These are phyloP conservation scores for Lentinula raphanica DNA, from an alignment of 768 basidiomycete genomes.

Conservation along the genomic window DNA sequence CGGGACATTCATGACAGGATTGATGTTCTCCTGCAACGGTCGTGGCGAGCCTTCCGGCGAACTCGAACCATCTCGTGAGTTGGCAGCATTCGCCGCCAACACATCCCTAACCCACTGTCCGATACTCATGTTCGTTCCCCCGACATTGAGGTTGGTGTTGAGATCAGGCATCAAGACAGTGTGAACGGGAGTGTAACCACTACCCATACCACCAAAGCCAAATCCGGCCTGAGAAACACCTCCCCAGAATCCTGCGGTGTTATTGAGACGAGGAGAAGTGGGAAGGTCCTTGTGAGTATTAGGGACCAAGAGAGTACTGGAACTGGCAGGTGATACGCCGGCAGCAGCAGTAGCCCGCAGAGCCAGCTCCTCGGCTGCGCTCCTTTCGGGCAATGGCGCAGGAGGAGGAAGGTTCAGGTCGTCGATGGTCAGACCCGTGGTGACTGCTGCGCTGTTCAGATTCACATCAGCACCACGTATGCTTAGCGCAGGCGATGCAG, in stretches of 20 bases:
- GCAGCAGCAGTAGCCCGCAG: constrained; percentile 11
- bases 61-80: constrained; percentile 2
- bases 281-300: constrained; percentile 79
- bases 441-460: constrained; percentile 29
- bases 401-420: constrained; percentile 45
- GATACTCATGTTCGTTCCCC: background rate
- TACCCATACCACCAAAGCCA: constrained; percentile 27
- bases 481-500: constrained; percentile 26
- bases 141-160: constrained; percentile 21
- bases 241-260: constrained; percentile 72
- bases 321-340: constrained; percentile 15
- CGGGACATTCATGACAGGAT: constrained; percentile 55
- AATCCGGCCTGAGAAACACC: constrained; percentile 32
- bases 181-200: constrained; percentile 81
- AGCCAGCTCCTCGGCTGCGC: constrained; percentile 32
- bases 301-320: constrained; percentile 41
- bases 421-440: constrained; percentile 15
- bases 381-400: constrained; percentile 38
- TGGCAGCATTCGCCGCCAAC: constrained; percentile 5
- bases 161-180: constrained; percentile 77
- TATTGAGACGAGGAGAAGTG: constrained; percentile 49
- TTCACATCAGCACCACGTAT: constrained; percentile 21
- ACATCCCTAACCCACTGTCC: constrained; percentile 8
- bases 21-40: constrained; percentile 70
- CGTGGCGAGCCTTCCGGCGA: constrained; percentile 18